phyloP scores from a whole-genome alignment of 371 early-diverging fungal species.

The Sporodiniella umbellata region DNA sequence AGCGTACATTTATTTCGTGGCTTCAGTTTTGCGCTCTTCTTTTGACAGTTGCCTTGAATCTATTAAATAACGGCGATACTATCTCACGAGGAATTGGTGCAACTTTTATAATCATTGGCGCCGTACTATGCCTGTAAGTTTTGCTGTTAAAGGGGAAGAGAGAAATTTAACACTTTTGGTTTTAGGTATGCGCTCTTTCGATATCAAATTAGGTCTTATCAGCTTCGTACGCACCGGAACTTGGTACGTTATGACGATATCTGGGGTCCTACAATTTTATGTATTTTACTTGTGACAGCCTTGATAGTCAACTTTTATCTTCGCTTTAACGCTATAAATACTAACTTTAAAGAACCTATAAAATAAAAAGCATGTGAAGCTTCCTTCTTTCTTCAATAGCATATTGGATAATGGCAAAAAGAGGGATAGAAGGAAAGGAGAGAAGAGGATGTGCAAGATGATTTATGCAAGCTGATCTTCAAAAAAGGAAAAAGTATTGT shows the following conservation, averaged over 20 bases:
- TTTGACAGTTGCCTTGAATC: slow-evolving; percentile 64
- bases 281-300: slow-evolving; percentile 25
- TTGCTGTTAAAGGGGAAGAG: slow-evolving; percentile 8
- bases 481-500: neutral
- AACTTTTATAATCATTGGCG: slow-evolving; percentile 22
- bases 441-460: too few relatives aligned
- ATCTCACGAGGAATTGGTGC: slow-evolving; percentile 32
- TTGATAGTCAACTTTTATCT: slow-evolving; percentile 29
- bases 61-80: slow-evolving; percentile 66
- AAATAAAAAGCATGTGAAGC: neutral
- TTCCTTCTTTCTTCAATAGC: neutral
- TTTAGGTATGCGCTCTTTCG: slow-evolving; percentile 27
- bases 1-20: slow-evolving; percentile 89
- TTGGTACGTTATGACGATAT: slow-evolving; percentile 27
- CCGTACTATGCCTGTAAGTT: slow-evolving; percentile 27
- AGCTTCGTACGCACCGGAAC: slow-evolving; percentile 16
- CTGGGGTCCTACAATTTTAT: slow-evolving; percentile 27
- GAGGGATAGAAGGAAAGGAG: too few relatives aligned
- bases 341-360: slow-evolving; percentile 2
- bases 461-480: neutral
- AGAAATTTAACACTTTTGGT: neutral
- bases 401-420: too few relatives aligned
- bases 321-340: slow-evolving; percentile 10
- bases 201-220: slow-evolving; percentile 26
- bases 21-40: slow-evolving; percentile 68